Base-by-base conservation (phyloP, 2,329 filamentous ascomycete species). In the Epichloe uncinata region DNA sequence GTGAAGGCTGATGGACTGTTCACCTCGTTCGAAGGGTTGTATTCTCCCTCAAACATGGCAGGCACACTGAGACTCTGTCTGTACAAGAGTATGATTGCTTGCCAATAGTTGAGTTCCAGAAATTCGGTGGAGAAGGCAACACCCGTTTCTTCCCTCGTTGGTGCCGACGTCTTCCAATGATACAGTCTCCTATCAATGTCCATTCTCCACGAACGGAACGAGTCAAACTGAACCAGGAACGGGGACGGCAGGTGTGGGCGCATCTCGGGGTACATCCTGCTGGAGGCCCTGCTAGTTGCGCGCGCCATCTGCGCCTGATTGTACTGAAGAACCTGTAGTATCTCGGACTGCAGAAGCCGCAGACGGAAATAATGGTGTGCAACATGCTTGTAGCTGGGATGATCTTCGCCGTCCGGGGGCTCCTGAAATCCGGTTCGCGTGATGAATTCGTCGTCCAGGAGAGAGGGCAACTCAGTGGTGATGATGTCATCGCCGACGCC, bases 401-500 rank as follows among this genome's bases (percentile, higher is more conserved):
- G 76, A 13, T 72, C 70, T 45, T 72, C 64, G n/a, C 78, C 76
- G 0, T 71, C 64, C 1, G 76, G 72, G 2, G 81, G 77, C 11
- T 79, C 73, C 34, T 80, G 59, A 58, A 96, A 84, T 9, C 91
- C 90, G 16, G 75, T 74, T 8, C 82, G 80, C 1, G 88, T 95
- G 60, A 97, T 95, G 62, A 85, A 90, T 53, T 81, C 78, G 66
- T 97, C 91, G 59, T 96, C 90, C 38, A 95, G 73, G 49, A 90
- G 67, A 3, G 88, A 95, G 1, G 91, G 91, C 56, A 96, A 94
- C 61, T 95, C 88, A 1, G 91, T 96, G 13, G 91, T 97, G 59
- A 97, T 87, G 55, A 95, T 87, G 63, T 95, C 87, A 68, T 97
- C 93, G n/a, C 85, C 90, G 55, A 97, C 88, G 33, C 91, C 90